These are phyloP conservation scores for Globisporangium recalcitrans DNA, from an alignment of 352 stramenopile genomes.

Conservation along the genomic window DNA sequence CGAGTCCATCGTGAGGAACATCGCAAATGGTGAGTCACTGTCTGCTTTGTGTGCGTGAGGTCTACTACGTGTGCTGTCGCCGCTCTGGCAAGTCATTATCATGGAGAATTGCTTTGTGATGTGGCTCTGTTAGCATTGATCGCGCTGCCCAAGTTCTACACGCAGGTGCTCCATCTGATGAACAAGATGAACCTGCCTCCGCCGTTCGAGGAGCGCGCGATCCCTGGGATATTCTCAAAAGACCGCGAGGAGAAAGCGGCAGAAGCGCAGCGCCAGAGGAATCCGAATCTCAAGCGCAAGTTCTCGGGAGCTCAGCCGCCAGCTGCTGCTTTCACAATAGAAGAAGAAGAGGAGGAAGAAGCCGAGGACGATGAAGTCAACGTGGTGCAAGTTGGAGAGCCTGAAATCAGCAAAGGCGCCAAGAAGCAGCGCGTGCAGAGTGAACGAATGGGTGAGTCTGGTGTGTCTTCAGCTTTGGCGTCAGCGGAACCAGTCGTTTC, in stretches of 20 bases:
- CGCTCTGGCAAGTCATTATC: not conserved
- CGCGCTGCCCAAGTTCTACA: conserved; percentile 84
- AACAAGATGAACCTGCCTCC: conserved; percentile 90
- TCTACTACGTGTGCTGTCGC: not conserved
- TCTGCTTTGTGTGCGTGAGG: too few species aligned
- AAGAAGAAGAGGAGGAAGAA: conserved; percentile 35
- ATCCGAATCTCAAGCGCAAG: conserved; percentile 20
- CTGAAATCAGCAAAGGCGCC: not conserved
- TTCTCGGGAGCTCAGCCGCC: conserved; percentile 5
- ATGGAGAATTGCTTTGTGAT: not conserved
- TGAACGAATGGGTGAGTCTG: not conserved
- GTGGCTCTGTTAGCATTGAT: conserved; percentile 62
- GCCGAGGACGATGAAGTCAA: conserved; percentile 9
- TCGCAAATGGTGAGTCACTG: conserved; percentile 68
- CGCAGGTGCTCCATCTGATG: conserved; percentile 88
- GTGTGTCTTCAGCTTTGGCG: not conserved
- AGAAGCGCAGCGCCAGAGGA: not conserved
- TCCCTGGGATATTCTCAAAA: conserved; percentile 56
- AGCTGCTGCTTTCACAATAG: conserved; percentile 25
- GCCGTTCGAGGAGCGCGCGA: conserved; percentile 68
- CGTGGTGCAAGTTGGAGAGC: not conserved
- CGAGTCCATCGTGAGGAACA: conserved; percentile 77
- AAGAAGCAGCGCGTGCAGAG: conserved; percentile 8
- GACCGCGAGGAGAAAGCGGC: conserved; percentile 13
- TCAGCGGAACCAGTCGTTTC: not conserved